Percentiles rank a stretch among this genome's conserved stretches.
These are phyloP conservation scores for Plasmodium cynomolgi DNA, from an alignment of 169 alveolate species.

Conservation along the genomic window DNA sequence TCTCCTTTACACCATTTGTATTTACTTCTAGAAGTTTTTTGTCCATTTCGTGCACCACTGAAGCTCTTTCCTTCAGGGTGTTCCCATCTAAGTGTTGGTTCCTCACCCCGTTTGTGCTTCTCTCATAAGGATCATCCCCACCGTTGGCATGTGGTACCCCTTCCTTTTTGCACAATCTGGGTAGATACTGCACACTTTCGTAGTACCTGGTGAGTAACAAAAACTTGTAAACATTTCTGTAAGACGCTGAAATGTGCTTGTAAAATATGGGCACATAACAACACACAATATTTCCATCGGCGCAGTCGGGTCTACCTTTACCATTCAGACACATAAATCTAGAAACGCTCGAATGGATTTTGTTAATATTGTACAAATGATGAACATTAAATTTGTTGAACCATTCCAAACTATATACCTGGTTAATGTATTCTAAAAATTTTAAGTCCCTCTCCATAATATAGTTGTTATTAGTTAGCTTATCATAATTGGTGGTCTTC, in stretches of 20 bases:
- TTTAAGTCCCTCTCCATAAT: constrained; percentile 47
- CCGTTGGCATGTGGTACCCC: neutral
- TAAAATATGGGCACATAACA: constrained; percentile 66
- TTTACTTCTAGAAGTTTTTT: neutral
- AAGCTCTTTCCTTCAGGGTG: neutral
- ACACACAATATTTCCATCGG: constrained; percentile 9
- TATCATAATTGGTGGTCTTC: constrained; percentile 13
- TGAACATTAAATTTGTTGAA: constrained; percentile 64
- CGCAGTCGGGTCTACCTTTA: neutral
- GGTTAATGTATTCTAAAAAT: constrained; percentile 32
- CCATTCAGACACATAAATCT: constrained; percentile 6
- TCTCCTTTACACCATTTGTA: neutral
- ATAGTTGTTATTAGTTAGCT: neutral
- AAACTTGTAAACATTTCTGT: constrained; percentile 62
- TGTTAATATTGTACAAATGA: constrained; percentile 47
- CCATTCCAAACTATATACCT: constrained; percentile 68
- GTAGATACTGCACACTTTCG: constrained; percentile 27
- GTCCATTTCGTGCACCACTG: neutral
- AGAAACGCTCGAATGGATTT: constrained; percentile 22
- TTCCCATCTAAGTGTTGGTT: neutral
- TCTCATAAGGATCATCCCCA: neutral
- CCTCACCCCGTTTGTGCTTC: neutral
- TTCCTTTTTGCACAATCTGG: constrained; percentile 13
- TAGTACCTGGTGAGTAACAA: constrained; percentile 30
- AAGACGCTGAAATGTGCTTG: constrained; percentile 26